Conservation (phyloP, 75 land plant species). For the Sequoiadendron giganteum region DNA sequence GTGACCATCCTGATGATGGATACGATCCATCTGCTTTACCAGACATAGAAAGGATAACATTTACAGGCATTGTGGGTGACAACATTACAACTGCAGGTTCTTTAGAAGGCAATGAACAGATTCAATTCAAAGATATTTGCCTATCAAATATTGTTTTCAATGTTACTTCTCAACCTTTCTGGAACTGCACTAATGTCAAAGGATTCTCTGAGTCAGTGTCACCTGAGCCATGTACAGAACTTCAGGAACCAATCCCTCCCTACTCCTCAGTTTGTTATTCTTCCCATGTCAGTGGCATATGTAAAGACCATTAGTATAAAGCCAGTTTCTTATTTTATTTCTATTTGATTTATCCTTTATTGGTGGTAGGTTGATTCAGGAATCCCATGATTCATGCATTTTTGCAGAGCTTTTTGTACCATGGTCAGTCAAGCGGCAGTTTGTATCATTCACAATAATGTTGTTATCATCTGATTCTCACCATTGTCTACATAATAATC, state of each 20-base stretch:
- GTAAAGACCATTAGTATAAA: slow-evolving; percentile 1
- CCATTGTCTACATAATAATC: neutral
- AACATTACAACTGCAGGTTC: slow-evolving; percentile 60
- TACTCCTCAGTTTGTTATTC: slow-evolving; percentile 22
- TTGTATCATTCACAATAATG: slow-evolving; percentile 3
- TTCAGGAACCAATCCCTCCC: slow-evolving; percentile 19
- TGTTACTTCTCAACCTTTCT: slow-evolving; percentile 34
- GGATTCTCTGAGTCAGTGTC: slow-evolving; percentile 58
- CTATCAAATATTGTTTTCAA: slow-evolving; percentile 50
- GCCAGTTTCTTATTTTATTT: neutral
- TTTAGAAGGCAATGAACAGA: slow-evolving; percentile 58
- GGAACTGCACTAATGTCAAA: slow-evolving; percentile 75
- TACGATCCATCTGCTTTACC: slow-evolving; percentile 73
- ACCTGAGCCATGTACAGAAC: slow-evolving; percentile 54
- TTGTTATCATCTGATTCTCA: neutral
- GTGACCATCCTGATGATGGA: slow-evolving; percentile 77
- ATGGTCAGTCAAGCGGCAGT: slow-evolving; percentile 12
- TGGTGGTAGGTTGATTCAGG: neutral
- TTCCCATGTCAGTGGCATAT: neutral
- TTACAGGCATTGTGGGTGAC: slow-evolving; percentile 58
- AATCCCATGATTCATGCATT: slow-evolving; percentile 10
- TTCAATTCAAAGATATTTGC: slow-evolving; percentile 51
- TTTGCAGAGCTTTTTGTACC: slow-evolving; percentile 6
- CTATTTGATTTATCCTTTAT: slow-evolving; percentile 6
- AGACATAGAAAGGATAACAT: slow-evolving; percentile 42